A percentile compares a stretch with the other conserved stretches of the same genome.
Evolutionary conservation across 805 yeast species (phyloP).

Genomic region (Saccharomycopsis schoenii): DNA sequence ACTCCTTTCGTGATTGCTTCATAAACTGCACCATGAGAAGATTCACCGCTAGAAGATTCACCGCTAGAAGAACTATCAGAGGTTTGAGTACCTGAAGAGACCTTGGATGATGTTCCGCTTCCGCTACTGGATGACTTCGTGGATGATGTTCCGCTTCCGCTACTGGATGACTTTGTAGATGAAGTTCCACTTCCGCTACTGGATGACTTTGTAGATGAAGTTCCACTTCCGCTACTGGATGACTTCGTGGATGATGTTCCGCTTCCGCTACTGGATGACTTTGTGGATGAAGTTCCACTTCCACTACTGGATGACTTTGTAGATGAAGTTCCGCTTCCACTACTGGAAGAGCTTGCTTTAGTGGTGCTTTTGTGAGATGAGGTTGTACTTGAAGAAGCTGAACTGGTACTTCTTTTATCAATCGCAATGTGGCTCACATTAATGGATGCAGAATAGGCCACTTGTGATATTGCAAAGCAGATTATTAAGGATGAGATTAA

Average conservation of each 20-base stretch:
- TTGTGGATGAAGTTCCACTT: background rate
- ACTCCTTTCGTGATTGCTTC: conserved; percentile 11
- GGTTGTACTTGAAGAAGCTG: background rate
- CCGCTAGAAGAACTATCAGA: conserved; percentile 1
- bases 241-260: background rate
- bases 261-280: background rate
- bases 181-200: background rate
- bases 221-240: background rate
- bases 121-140: background rate
- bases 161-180: background rate
- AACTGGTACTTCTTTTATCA: background rate
- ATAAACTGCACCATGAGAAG: conserved; percentile 3
- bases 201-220: background rate
- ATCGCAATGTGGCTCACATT: background rate
- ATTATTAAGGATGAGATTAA: background rate
- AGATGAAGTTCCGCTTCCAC: background rate
- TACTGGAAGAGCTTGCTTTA: background rate
- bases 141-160: background rate
- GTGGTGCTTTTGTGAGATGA: too few species aligned
- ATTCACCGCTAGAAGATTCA: background rate
- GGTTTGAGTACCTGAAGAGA: background rate
- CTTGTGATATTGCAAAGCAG: background rate
- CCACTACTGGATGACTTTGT: background rate
- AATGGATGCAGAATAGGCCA: background rate
- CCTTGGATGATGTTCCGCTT: background rate